Conservation (phyloP, 2,329 filamentous ascomycete species). For the Colletotrichum orchidophilum region DNA sequence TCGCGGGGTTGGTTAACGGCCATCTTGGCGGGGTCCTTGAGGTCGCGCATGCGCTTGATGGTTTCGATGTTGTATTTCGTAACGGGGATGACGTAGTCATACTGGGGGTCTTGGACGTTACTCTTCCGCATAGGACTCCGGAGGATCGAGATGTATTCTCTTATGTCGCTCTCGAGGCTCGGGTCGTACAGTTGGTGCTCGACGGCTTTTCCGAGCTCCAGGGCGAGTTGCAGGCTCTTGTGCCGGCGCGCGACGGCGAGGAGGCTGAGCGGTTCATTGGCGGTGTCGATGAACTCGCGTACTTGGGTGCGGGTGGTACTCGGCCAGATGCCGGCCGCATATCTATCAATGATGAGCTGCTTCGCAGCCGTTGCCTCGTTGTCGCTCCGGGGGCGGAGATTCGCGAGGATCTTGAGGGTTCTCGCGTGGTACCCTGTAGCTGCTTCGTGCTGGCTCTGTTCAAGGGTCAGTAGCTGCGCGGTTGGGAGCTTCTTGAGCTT, state of each 20-base stretch:
- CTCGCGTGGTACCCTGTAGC: conserved; percentile 54
- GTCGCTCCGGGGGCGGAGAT: conserved; percentile 37
- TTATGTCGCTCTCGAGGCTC: conserved; percentile 47
- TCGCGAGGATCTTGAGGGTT: conserved; percentile 39
- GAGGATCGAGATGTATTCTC: conserved; percentile 61
- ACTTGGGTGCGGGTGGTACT: conserved; percentile 50
- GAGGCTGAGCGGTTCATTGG: conserved; percentile 43
- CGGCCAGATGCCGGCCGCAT: conserved; percentile 62
- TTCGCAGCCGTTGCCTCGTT: conserved; percentile 7
- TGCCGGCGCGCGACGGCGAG: conserved; percentile 58
- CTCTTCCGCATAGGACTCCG: conserved; percentile 46
- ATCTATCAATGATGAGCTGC: conserved; percentile 50
- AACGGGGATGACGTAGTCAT: conserved; percentile 50
- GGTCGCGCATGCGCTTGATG: conserved; percentile 52
- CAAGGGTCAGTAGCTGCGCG: conserved; percentile 61
- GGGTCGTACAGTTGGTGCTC: conserved; percentile 56
- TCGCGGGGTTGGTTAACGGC: conserved; percentile 62
- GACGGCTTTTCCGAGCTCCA: conserved; percentile 64
- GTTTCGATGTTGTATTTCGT: conserved; percentile 43
- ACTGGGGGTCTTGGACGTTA: conserved; percentile 31
- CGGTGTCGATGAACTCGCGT: conserved; percentile 23
- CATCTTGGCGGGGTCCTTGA: conserved; percentile 61
- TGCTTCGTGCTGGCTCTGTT: conserved; percentile 63
- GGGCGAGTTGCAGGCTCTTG: conserved; percentile 64
- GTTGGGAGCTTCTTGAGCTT: conserved; percentile 61